Percentiles rank a stretch among this genome's conserved stretches.
phyloP scores from a whole-genome alignment of 2,329 filamentous ascomycete genomes.

The Hortaea sp. region DNA sequence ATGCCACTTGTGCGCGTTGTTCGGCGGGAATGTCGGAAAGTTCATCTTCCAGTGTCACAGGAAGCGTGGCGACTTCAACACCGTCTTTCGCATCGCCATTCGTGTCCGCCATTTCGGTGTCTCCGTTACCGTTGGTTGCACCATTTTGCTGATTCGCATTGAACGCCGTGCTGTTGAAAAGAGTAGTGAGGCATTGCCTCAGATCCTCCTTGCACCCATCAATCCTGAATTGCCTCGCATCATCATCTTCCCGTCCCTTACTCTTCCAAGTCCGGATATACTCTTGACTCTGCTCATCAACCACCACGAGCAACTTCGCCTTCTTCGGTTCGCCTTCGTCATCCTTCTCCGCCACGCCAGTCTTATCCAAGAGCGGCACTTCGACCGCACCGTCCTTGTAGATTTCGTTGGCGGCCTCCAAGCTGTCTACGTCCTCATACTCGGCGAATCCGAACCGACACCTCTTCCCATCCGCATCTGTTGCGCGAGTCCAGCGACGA shows the following conservation, averaged over 20 bases:
- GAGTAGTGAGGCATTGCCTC: conserved; percentile 55
- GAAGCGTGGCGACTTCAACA: conserved; percentile 82
- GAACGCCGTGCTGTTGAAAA: conserved; percentile 54
- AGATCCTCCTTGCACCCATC: conserved; percentile 61
- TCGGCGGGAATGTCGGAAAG: conserved; percentile 90
- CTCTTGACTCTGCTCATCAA: conserved; percentile 73
- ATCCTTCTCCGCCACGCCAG: conserved; percentile 29
- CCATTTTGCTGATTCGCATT: conserved; percentile 13
- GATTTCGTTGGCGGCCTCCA: conserved; percentile 75
- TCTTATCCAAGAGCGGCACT: conserved; percentile 58
- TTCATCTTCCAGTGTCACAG: conserved; percentile 75
- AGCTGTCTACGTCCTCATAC: conserved; percentile 82
- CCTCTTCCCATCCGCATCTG: conserved; percentile 68
- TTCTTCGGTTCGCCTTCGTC: conserved; percentile 30
- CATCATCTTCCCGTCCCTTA: conserved; percentile 48
- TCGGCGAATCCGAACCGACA: conserved; percentile 91
- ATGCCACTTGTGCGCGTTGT: conserved; percentile 88
- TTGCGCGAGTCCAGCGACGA: conserved; percentile 73
- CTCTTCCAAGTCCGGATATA: conserved; percentile 78
- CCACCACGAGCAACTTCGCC: conserved; percentile 40
- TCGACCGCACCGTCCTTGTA: conserved; percentile 59
- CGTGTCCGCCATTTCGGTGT: conserved; percentile 20
- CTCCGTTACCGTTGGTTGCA: conserved; percentile 10
- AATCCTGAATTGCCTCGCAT: conserved; percentile 55
- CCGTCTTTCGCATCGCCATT: conserved; percentile 50